phyloP scores from a whole-genome alignment of 345 rosid species.

The Psidium friedrichsthalianum region DNA sequence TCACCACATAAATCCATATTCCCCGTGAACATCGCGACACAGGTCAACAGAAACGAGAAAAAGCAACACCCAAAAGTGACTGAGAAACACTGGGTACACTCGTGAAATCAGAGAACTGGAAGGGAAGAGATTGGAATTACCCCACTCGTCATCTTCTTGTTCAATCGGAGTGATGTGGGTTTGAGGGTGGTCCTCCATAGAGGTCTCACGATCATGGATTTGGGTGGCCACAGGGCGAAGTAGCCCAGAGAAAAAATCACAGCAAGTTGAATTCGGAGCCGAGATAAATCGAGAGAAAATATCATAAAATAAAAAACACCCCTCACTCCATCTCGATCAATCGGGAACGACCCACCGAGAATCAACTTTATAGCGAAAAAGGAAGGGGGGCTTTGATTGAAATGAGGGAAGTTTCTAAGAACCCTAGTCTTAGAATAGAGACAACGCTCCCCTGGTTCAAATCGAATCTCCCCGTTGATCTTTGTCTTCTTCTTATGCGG shows the following conservation, averaged over 20 bases:
- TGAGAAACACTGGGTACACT: conserved; percentile 4
- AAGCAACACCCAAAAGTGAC: neutral
- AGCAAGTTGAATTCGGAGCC: neutral
- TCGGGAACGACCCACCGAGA: neutral
- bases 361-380: neutral
- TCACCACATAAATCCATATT: neutral
- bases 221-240: conserved; percentile 36
- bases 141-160: conserved; percentile 82
- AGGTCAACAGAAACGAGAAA: neutral
- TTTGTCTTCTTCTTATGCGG: neutral
- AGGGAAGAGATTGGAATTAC: conserved; percentile 18
- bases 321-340: neutral
- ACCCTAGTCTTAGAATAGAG: neutral
- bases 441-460: neutral
- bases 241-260: conserved; percentile 22
- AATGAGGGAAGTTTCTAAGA: neutral
- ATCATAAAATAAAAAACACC: neutral
- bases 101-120: neutral
- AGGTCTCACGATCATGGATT: conserved; percentile 66
- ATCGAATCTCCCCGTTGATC: neutral
- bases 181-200: conserved; percentile 78
- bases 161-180: conserved; percentile 22
- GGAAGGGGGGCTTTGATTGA: neutral
- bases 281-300: neutral
- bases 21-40: neutral